Evolutionary conservation across 495 filamentous ascomycete species (phyloP), one percentile per base, ranked within the genome.

Genomic region (Podospora didyma): DNA sequence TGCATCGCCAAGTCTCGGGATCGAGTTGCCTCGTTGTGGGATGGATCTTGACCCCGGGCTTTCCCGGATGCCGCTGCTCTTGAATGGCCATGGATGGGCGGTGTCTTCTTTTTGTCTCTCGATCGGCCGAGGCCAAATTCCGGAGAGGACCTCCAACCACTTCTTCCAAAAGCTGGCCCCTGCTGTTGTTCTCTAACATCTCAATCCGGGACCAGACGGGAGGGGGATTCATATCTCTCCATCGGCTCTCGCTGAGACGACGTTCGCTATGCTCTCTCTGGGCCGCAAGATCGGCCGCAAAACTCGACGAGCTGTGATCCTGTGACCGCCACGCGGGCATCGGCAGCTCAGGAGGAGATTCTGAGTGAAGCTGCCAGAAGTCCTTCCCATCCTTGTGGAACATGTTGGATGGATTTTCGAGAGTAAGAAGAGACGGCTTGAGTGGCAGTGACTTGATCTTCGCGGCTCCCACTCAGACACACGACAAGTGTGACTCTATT

Each of bases 51-150:
- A 51, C 61, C 3, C 45, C 58, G 10, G 62, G 60, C 21, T 70
- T 72, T 9, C 68, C 64, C 2, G 62, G 61, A 45, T 71, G 62
- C 24, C 71, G 61, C 42, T 73, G 71, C n/a, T 70, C 65, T 14
- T 59, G 51, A 22, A 66, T 63, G 11, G 67, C 57, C 19, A 58
- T 65, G 12, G 51, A 44, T 19, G 51, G 55, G 23, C 35, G 26
- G 26, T 4, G 39, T 45, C 28, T 20, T 1, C 24, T 28, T 72
- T 46, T 65, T 69, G 35, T 69, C 7, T 21, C 31, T 17, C 17
- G 6, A 37, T 49, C 56, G 41, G 57, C 35, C 21, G 46, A 45
- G 10, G 57, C 51, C 6, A 59, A 24, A 31, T 54, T 31, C 14
- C 57, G 46, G 21, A 54, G 35, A 2, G 35, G 16, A 0, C 51